Conservation (phyloP, 129 eudicot species). For the Flaveria trinervia region DNA sequence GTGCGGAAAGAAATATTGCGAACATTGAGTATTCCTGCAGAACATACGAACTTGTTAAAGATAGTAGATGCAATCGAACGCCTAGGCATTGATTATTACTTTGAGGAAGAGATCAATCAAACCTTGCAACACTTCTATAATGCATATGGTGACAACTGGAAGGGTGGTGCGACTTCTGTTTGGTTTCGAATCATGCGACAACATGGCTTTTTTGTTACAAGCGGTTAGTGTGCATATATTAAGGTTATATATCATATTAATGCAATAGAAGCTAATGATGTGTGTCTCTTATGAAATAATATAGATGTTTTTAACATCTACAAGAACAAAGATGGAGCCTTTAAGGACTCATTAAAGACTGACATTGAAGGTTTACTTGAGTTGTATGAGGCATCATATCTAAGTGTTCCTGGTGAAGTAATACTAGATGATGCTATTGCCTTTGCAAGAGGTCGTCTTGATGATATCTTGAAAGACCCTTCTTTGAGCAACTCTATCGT, state of each 20-base stretch:
- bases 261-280: neutral
- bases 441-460: slow-evolving; percentile 20
- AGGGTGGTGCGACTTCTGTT: neutral
- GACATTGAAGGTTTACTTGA: slow-evolving; percentile 35
- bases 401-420: slow-evolving; percentile 33
- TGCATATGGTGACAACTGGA: neutral
- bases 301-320: slow-evolving; percentile 27
- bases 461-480: slow-evolving; percentile 6
- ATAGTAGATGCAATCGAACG: neutral
- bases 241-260: too few species aligned
- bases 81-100: neutral
- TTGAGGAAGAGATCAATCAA: slow-evolving; percentile 3
- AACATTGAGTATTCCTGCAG: neutral
- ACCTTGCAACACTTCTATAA: neutral
- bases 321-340: slow-evolving; percentile 24
- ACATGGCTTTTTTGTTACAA: slow-evolving; percentile 14
- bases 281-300: neutral
- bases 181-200: slow-evolving; percentile 23
- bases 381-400: slow-evolving; percentile 14
- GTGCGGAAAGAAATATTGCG: neutral
- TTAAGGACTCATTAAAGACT: neutral
- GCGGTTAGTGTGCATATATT: slow-evolving; percentile 12
- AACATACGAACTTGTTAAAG: neutral
- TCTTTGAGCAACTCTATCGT: slow-evolving; percentile 9
- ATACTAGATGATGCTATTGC: slow-evolving; percentile 38